These are phyloP conservation scores for Verticillium zaregamsianum DNA, from an alignment of 2,329 filamentous ascomycete genomes.

Conservation along the genomic window DNA sequence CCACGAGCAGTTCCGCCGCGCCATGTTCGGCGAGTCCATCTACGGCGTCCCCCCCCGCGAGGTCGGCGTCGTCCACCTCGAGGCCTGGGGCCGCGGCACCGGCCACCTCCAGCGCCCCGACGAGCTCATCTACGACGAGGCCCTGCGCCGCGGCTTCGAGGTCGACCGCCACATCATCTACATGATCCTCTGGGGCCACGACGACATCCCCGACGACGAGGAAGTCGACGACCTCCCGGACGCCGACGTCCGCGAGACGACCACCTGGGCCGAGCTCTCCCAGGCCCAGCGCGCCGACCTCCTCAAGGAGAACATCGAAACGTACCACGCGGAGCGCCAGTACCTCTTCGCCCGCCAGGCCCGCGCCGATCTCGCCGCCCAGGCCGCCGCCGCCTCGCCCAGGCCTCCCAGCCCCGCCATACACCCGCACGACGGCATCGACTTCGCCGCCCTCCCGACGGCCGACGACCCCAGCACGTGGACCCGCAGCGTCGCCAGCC, in stretches of 20 bases:
- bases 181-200: slow-evolving; percentile 61
- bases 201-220: slow-evolving; percentile 31
- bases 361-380: background rate
- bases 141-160: slow-evolving; percentile 43
- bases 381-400: background rate
- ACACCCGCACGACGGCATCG: slow-evolving; percentile 1
- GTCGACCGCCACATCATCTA: slow-evolving; percentile 49
- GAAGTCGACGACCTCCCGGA: background rate
- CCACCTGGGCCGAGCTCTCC: background rate
- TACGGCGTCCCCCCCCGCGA: slow-evolving; percentile 48
- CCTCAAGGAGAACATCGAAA: background rate
- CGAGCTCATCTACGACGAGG: slow-evolving; percentile 54
- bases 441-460: slow-evolving; percentile 2
- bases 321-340: background rate
- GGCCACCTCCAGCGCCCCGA: slow-evolving; percentile 51
- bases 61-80: slow-evolving; percentile 48
- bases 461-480: background rate
- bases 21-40: slow-evolving; percentile 24
- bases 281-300: background rate
- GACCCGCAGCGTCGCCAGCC: background rate
- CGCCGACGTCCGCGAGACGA: background rate
- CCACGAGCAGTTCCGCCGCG: slow-evolving; percentile 15
- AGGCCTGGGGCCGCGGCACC: slow-evolving; percentile 50
- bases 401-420: background rate
- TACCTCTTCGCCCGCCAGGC: background rate